phyloP scores from a whole-genome alignment of 2,329 filamentous ascomycete genomes.

The Diplocarpon mali region DNA sequence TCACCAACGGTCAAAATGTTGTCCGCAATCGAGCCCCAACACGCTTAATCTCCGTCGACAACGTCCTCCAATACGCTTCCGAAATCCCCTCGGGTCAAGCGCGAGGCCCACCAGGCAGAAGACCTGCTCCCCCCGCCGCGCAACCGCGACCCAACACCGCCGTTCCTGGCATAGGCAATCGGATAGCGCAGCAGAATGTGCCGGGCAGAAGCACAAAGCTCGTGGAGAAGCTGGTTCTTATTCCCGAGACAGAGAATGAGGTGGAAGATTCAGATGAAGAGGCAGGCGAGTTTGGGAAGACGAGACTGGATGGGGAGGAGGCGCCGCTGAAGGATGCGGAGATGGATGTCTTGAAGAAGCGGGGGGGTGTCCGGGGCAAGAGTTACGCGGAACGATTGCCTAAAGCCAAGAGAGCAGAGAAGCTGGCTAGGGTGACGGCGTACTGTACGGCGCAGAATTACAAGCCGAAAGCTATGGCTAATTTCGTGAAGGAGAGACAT shows the following conservation, averaged over 20 bases:
- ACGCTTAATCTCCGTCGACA: constrained; percentile 83
- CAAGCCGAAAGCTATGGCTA: constrained; percentile 77
- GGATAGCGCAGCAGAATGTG: constrained; percentile 39
- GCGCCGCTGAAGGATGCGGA: constrained; percentile 58
- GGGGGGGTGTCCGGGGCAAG: constrained; percentile 59
- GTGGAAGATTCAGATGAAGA: constrained; percentile 50
- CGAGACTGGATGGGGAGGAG: constrained; percentile 47
- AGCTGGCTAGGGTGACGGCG: constrained; percentile 80
- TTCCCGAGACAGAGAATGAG: constrained; percentile 66
- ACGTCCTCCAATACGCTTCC: constrained; percentile 84
- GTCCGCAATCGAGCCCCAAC: constrained; percentile 38
- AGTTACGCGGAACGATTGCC: constrained; percentile 90
- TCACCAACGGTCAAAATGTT: constrained; percentile 18
- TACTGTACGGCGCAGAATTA: constrained; percentile 95
- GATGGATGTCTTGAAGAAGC: constrained; percentile 49
- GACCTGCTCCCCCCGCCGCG: constrained; percentile 32
- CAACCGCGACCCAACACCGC: constrained; percentile 38
- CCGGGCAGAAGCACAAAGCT: constrained; percentile 87
- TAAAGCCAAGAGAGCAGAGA: constrained; percentile 77
- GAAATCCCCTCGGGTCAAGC: constrained; percentile 93
- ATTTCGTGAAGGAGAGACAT: constrained; percentile 80
- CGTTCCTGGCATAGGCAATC: constrained; percentile 30
- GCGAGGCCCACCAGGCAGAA: constrained; percentile 49
- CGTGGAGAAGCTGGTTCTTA: constrained; percentile 89
- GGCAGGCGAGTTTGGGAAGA: constrained; percentile 36